phyloP scores from a whole-genome alignment of 139 green algal species.

The Chlorella ohadii region DNA sequence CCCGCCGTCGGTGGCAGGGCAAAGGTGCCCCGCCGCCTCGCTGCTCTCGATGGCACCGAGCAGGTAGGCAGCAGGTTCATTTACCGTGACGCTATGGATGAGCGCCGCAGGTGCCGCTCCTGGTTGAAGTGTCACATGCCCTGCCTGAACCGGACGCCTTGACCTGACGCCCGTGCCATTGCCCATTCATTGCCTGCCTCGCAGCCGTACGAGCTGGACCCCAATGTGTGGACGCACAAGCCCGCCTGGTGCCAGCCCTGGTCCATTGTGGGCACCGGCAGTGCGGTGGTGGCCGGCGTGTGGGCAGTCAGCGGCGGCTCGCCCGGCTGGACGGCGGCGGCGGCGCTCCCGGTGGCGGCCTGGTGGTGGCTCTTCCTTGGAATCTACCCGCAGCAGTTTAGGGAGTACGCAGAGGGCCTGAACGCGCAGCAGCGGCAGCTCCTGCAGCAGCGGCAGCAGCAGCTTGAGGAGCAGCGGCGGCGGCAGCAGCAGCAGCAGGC shows the following conservation, averaged over 20 bases:
- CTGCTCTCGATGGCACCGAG: too few relatives aligned
- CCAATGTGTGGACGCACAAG: constrained; percentile 30
- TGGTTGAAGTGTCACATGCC: too few relatives aligned
- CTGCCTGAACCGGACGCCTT: too few relatives aligned
- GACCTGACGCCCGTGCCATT: too few relatives aligned
- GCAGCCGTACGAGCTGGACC: not conserved
- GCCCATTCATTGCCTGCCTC: too few relatives aligned
- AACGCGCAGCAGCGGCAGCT: constrained; percentile 7
- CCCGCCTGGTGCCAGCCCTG: constrained; percentile 40
- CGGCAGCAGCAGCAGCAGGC: not conserved
- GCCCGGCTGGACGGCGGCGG: not conserved
- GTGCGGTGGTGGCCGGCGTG: not conserved
- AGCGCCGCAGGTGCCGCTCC: too few relatives aligned
- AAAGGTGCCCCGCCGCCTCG: too few relatives aligned
- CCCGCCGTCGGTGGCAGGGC: too few relatives aligned
- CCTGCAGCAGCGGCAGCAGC: not conserved
- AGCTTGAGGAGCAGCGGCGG: not conserved
- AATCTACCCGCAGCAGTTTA: constrained; percentile 5
- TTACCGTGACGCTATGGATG: too few relatives aligned
- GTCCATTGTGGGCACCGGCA: constrained; percentile 17
- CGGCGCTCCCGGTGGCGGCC: not conserved
- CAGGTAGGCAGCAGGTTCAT: too few relatives aligned
- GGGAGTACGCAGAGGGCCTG: constrained; percentile 2
- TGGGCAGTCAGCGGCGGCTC: constrained; percentile 10
- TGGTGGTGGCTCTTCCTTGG: constrained; percentile 39